Percentiles rank a stretch among this genome's conserved stretches.
Evolutionary conservation across 2,329 filamentous ascomycete species (phyloP).

Genomic region (Aspergillus bombycis): DNA sequence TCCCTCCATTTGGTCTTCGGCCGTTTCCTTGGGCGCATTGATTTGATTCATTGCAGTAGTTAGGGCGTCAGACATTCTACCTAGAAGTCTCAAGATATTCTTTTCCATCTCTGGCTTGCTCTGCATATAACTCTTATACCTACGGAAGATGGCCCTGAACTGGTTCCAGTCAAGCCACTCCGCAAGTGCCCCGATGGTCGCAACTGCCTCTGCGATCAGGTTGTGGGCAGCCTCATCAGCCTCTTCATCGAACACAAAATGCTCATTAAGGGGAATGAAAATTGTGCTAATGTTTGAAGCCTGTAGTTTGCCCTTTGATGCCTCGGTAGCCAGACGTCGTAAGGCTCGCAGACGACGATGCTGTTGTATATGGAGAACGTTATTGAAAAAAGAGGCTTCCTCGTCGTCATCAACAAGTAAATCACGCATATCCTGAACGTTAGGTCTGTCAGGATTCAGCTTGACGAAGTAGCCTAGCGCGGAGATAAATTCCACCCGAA

Average conservation of each 20-base stretch:
- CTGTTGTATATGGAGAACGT: slow-evolving; percentile 87
- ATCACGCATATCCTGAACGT: slow-evolving; percentile 72
- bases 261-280: slow-evolving; percentile 88
- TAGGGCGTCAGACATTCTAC: slow-evolving; percentile 78
- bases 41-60: slow-evolving; percentile 54
- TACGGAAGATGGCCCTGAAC: slow-evolving; percentile 79
- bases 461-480: slow-evolving; percentile 79
- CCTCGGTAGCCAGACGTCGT: slow-evolving; percentile 72
- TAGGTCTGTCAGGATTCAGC: slow-evolving; percentile 68
- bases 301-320: slow-evolving; percentile 64
- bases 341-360: slow-evolving; percentile 84
- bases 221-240: slow-evolving; percentile 80
- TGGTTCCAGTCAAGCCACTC: slow-evolving; percentile 85
- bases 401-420: slow-evolving; percentile 75
- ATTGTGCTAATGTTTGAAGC: slow-evolving; percentile 82
- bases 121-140: slow-evolving; percentile 80
- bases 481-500: slow-evolving; percentile 78
- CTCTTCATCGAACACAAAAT: slow-evolving; percentile 84
- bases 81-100: slow-evolving; percentile 78
- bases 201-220: slow-evolving; percentile 82
- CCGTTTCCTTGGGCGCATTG: slow-evolving; percentile 20
- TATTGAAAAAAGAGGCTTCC: slow-evolving; percentile 86
- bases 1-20: slow-evolving; percentile 30
- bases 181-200: slow-evolving; percentile 74
- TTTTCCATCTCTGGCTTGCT: slow-evolving; percentile 83